phyloP scores from a whole-genome alignment of 2,329 filamentous ascomycete genomes.

The Exserohilum turcica region DNA sequence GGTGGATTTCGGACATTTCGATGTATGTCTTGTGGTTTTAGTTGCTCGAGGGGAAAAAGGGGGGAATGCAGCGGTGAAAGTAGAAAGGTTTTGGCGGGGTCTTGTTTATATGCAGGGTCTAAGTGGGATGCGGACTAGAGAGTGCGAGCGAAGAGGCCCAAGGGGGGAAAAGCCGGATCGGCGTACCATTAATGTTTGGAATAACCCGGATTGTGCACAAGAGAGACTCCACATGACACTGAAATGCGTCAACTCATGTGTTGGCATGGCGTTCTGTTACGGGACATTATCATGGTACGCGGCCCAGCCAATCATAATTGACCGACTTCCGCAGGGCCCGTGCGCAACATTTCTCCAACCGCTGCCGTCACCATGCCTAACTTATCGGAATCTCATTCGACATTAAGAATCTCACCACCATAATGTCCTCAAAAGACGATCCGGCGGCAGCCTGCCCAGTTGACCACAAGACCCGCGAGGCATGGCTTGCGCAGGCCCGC shows the following conservation, averaged over 20 bases:
- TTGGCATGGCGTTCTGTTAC: conserved; percentile 10
- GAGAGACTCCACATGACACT: not conserved
- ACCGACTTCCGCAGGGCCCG: conserved; percentile 23
- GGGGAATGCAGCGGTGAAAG: conserved; percentile 10
- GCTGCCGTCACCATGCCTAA: conserved; percentile 25
- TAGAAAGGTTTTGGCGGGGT: conserved; percentile 22
- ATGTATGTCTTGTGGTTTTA: not conserved
- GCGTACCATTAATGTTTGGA: not conserved
- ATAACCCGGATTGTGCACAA: not conserved
- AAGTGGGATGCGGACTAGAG: conserved; percentile 13
- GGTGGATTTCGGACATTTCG: conserved; percentile 67
- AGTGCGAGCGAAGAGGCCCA: conserved; percentile 2
- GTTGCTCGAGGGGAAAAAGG: not conserved
- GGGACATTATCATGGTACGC: conserved; percentile 14
- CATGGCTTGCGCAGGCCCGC: conserved; percentile 78
- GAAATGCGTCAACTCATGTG: not conserved
- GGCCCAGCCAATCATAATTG: conserved; percentile 25
- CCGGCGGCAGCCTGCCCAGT: conserved; percentile 70
- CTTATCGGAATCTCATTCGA: conserved; percentile 9
- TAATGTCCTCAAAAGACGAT: conserved; percentile 42
- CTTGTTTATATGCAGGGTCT: conserved; percentile 43
- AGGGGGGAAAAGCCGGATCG: not conserved
- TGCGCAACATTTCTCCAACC: conserved; percentile 32
- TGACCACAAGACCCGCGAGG: conserved; percentile 84
- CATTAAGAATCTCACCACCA: conserved; percentile 7